These are phyloP conservation scores for Senna tora DNA, from an alignment of 306 rosid species.

Conservation along the genomic window DNA sequence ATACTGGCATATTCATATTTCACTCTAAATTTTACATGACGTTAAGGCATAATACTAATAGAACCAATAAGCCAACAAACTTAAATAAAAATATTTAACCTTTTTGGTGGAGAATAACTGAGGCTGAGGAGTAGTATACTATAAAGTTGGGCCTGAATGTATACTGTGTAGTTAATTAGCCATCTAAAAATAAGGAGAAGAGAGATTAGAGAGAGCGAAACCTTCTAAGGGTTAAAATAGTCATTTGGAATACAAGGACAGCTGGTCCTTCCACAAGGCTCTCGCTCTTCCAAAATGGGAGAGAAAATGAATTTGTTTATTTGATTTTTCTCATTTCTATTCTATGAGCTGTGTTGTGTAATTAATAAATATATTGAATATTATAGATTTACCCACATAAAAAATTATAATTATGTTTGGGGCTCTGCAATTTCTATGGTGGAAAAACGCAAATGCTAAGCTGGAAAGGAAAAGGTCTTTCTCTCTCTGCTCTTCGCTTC, in stretches of 20 bases:
- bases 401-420: slow-evolving; percentile 29
- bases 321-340: not conserved
- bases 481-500: slow-evolving; percentile 24
- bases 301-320: not conserved
- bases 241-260: slow-evolving; percentile 45
- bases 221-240: slow-evolving; percentile 26
- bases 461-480: slow-evolving; percentile 39
- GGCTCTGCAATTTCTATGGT: slow-evolving; percentile 54
- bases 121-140: too few relatives aligned
- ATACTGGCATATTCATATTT: too few relatives aligned
- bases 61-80: not conserved
- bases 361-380: not conserved
- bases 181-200: not conserved
- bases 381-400: not conserved
- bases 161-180: too few relatives aligned
- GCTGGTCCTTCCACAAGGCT: slow-evolving; percentile 37
- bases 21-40: too few relatives aligned
- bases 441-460: slow-evolving; percentile 50
- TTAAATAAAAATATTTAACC: too few relatives aligned
- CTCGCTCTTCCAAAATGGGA: slow-evolving; percentile 15
- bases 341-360: not conserved
- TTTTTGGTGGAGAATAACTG: too few relatives aligned
- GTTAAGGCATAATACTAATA: too few relatives aligned
- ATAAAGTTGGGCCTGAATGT: too few relatives aligned
- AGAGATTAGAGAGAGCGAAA: not conserved